Base-by-base conservation (phyloP, 2,329 filamentous ascomycete species). In the Daldinia sp. region DNA sequence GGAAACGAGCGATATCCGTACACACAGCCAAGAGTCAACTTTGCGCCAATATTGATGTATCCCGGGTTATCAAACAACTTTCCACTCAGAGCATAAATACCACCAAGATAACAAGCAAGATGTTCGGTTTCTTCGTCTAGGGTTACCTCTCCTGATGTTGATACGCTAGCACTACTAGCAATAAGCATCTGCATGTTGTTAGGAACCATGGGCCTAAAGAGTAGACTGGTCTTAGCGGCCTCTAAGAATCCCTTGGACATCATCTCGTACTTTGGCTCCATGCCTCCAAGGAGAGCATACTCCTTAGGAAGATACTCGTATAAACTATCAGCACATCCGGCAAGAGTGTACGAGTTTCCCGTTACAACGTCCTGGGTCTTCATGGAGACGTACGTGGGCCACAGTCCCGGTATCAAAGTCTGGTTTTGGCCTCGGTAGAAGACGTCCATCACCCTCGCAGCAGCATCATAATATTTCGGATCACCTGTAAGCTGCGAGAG, bases 401-500 rank as follows among this genome's bases (percentile, higher is more conserved):
- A 94, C 76, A 94, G 82, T 0, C 93, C 92, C 0, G 92, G 92
- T 1, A 94, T 78, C 15, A 80, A 83, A 0, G 92, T 94, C 15
- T 84, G 79, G 69, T 87, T 86, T 80, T 95, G 92, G 60, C 86
- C 86, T 3, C 82, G 79, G 67, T 91, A 85, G 68, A 94, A 86
- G 18, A 89, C 83, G 63, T 92, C 84, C 72, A 90, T 93, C 60
- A 94, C 87, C 5, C 87, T 84, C 33, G 89, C 86, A 67, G 92
- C 85, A 5, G 90, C 91, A 76, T 92, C 90, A 76, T 91, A 93
- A 80, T 93, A 94, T 74, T 91, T 93, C 18, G 86, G 80, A 67
- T 94, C 85, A 33, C 88, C 89, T 0, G 92, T 94, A 66, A 94
- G 80, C 77, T 94, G 92, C 2, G 90, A 90, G 55, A 94, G 81